These are phyloP conservation scores for Linderniella brevidens DNA, from an alignment of 257 asterid species.

Conservation along the genomic window DNA sequence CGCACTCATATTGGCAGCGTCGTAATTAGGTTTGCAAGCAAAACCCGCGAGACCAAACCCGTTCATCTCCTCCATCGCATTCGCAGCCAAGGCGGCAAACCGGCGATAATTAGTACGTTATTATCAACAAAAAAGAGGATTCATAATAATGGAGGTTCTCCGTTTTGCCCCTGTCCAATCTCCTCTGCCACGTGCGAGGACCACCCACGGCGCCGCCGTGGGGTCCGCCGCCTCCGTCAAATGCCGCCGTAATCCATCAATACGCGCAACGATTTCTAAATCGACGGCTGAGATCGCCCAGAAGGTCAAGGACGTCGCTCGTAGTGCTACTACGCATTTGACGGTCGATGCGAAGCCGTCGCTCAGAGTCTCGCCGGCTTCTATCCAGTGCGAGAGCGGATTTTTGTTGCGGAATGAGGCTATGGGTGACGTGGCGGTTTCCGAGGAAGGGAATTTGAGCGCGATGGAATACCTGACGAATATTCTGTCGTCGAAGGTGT, in stretches of 20 bases:
- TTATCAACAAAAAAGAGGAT: no score
- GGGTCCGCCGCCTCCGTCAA: slow-evolving; percentile 14
- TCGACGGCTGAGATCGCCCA: slow-evolving; percentile 13
- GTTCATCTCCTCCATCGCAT: no score
- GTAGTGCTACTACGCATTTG: slow-evolving; percentile 6
- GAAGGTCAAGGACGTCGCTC: slow-evolving; percentile 7
- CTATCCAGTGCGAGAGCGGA: slow-evolving; percentile 61
- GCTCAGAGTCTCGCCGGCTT: slow-evolving; percentile 28
- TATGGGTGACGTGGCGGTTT: slow-evolving; percentile 9
- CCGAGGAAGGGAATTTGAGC: slow-evolving; percentile 16
- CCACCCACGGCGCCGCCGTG: slow-evolving; percentile 12
- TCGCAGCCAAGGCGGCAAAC: no score
- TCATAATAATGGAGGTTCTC: slow-evolving; percentile 26
- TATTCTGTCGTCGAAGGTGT: slow-evolving; percentile 76
- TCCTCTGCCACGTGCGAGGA: slow-evolving; percentile 13
- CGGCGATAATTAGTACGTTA: no score
- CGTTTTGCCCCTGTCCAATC: slow-evolving; percentile 24
- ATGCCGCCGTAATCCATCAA: slow-evolving; percentile 10
- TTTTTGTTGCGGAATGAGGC: slow-evolving; percentile 27
- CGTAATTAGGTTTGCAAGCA: no score
- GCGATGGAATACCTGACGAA: slow-evolving; percentile 71
- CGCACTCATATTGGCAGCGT: no score
- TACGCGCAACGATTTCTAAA: slow-evolving; percentile 20
- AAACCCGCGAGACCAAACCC: no score
- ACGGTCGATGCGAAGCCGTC: slow-evolving; percentile 17